Percentiles rank a stretch among this genome's conserved stretches.
Conservation (phyloP, 1,284 basidiomycete genomes). For the Rhizopogon hawkerae region DNA sequence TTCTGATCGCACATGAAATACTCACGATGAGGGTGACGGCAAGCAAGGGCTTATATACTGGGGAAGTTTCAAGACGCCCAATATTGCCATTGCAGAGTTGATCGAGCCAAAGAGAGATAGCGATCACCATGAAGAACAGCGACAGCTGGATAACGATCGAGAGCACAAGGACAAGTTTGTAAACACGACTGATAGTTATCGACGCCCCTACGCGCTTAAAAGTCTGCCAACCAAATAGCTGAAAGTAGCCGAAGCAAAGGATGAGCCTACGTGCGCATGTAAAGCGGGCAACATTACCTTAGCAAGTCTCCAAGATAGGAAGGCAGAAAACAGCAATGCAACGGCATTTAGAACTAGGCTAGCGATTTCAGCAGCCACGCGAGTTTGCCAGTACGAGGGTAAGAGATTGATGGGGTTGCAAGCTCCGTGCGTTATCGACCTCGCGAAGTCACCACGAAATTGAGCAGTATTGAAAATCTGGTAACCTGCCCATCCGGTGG, state of each 20-base stretch:
- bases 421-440: slow-evolving; percentile 53
- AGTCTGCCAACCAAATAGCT: slow-evolving; percentile 77
- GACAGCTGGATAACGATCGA: slow-evolving; percentile 69
- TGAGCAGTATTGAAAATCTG: slow-evolving; percentile 50
- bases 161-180: slow-evolving; percentile 61
- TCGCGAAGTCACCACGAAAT: slow-evolving; percentile 50
- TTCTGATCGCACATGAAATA: slow-evolving; percentile 7
- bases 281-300: slow-evolving; percentile 39
- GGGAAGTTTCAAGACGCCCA: slow-evolving; percentile 39
- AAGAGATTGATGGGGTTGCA: slow-evolving; percentile 50
- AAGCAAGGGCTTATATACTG: slow-evolving; percentile 47
- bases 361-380: slow-evolving; percentile 52
- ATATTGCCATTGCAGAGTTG: slow-evolving; percentile 61
- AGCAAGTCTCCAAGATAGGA: slow-evolving; percentile 65
- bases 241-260: slow-evolving; percentile 1
- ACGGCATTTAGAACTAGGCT: slow-evolving; percentile 55
- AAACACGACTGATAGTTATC: slow-evolving; percentile 60
- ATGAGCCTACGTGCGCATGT: not conserved
- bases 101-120: slow-evolving; percentile 69
- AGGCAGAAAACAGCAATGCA: slow-evolving; percentile 49
- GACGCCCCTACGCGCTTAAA: slow-evolving; percentile 80
- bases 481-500: slow-evolving; percentile 61
- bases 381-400: slow-evolving; percentile 50
- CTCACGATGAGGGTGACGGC: slow-evolving; percentile 53
- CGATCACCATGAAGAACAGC: slow-evolving; percentile 65